Evolutionary conservation across 805 yeast genomes (phyloP), one percentile per base, ranked within the genome.

Genomic region (Cephaloascus fragrans): DNA sequence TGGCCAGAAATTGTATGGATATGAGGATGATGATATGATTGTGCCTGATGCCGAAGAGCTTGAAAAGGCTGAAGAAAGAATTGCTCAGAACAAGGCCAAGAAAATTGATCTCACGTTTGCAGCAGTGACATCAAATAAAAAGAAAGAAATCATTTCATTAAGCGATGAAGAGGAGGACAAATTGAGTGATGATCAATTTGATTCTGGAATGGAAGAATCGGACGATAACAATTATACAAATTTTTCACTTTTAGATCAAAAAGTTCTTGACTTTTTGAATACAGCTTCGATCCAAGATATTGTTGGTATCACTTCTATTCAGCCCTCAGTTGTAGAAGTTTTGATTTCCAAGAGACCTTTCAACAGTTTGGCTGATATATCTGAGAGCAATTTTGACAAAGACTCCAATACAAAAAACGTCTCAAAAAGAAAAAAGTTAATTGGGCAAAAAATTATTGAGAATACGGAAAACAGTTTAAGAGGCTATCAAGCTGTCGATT

Each of bases 401-500:
- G 56, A 50, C 3, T 64, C 56, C n/a, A 56, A 54, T 4, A 44
- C 50, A 9, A 44, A 49, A 19, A 10, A 39, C 38, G 8, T 37
- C 29, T 31, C 39, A 37, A 19, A 42, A 45, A 64, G 62, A 40
- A 67, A 59, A 40, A 77, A 75, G 54, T 67, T 81, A 4, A 74
- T 76, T 35, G 96, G 96, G 9, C 82, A 82, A 48, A 74, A 76
- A 51, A 69, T 86, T 37, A 73, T 87, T 18, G 90, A 82, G 46
- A 80, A 75, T 32, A 73, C 89, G 3, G 73, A 74, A 36, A 64
- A 71, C 45, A 81, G 87, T 14, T 67, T 93, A 45, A 76, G 78
- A 50, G 97, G 97, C 4, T 93, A 93, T 56, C 81, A 80, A 44
- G 97, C 98, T 0, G 95, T 93, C 34, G 97, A 90, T 49, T 82